A percentile compares a stretch with the other conserved stretches of the same genome.
These are phyloP conservation scores for Talaromyces sp. DNA, from an alignment of 2,329 filamentous ascomycete species.

Conservation along the genomic window DNA sequence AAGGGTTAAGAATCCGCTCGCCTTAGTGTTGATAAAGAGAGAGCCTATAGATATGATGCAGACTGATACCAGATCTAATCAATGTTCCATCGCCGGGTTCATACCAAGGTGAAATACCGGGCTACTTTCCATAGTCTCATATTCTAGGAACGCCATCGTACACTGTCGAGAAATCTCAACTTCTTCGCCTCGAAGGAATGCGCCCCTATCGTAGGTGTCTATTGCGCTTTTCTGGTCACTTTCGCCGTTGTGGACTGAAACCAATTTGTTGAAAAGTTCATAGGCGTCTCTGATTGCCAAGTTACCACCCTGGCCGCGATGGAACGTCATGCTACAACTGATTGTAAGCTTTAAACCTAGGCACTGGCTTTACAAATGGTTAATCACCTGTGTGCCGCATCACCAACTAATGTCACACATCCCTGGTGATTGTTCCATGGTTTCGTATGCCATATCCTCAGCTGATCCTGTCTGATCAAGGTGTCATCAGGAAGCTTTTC, in stretches of 20 bases:
- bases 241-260: neutral
- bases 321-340: constrained; percentile 14
- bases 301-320: constrained; percentile 15
- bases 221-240: neutral
- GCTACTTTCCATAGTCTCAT: constrained; percentile 8
- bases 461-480: constrained; percentile 6
- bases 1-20: too few species aligned
- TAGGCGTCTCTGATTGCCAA: constrained; percentile 13
- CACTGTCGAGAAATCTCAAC: constrained; percentile 12
- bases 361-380: neutral
- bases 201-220: constrained; percentile 11
- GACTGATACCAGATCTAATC: neutral
- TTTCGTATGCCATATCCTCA: constrained; percentile 14
- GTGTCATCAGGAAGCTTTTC: constrained; percentile 9
- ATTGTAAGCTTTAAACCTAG: neutral
- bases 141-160: constrained; percentile 13
- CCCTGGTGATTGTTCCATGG: constrained; percentile 10
- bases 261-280: constrained; percentile 9
- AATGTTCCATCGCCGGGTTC: neutral
- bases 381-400: constrained; percentile 10
- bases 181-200: constrained; percentile 9
- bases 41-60: neutral
- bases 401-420: constrained; percentile 10
- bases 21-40: too few species aligned
- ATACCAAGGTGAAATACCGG: constrained; percentile 8